Evolutionary conservation across 2,329 filamentous ascomycete genomes (phyloP), one percentile per base, ranked within the genome.

Genomic region (Hypomyces rosellus): DNA sequence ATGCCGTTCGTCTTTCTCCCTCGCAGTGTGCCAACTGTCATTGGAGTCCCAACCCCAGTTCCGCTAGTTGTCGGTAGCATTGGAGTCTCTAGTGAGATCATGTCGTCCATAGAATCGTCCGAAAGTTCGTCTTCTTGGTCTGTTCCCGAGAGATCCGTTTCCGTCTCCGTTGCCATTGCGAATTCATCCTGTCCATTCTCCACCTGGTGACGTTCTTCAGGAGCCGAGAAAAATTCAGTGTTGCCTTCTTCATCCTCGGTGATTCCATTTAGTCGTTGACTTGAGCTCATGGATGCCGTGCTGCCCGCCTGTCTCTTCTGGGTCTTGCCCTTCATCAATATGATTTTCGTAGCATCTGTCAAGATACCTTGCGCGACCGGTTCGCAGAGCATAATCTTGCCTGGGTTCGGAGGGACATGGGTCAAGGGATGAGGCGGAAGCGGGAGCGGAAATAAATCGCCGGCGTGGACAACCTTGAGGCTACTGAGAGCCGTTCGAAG

Each of bases 161-260:
- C 77, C 1, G 81, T 82, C 60, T 88, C 85, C 2, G 80, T 81
- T 7, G 73, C 70, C 1, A 75, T 74, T 49, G 78, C 79, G 5
- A 78, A 77, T 7, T 80, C 80, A 39, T 84, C 84, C 1, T 77
- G 75, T 20, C 75, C 73, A 7, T 75, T 73, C 50, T 81, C 77
- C 13, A 80, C 81, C 60, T 74, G 80, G 54, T 80, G 70, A 18
- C 83, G 80, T 55, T 95, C 90, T 64, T 96, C 92, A 2, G 89
- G 86, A 1, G 92, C 92, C 5, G 92, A 96, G 67, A 82, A 96
- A 71, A 96, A 96, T 59, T 97, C 92, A 51, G 88, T 95, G 5
- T 88, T 85, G 1, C 87, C 89, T 60, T 95, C 89, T 51, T 95
- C 88, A 45, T 81, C 77, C 45, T 81, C 79, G 7, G 66, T 61